Base-by-base conservation (phyloP, 1,139 yeast species). In the Sugiyamaella castrensis region DNA sequence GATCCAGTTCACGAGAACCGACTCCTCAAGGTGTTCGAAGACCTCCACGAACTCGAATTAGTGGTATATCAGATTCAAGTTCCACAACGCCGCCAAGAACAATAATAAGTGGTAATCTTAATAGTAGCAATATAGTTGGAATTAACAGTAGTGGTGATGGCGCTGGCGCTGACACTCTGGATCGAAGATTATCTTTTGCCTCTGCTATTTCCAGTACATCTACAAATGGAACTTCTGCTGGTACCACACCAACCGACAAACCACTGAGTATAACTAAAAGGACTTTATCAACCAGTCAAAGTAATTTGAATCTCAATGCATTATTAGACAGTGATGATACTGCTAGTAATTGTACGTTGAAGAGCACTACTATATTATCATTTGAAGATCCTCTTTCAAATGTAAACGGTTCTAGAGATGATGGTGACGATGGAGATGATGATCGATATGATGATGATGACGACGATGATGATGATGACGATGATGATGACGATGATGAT, bases 271-370 rank as follows among this genome's bases (percentile, higher is more conserved):
- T 43, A 10, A 40, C 47, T 1, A 40, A 40, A 10, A 11, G 32
- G 34, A 34, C 49, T n/a, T 16, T 46, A 24, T 48, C 57, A 2
- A 38, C 56, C 15, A 54, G 57, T 39, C 38, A 43, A 31, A 53
- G 56, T 31, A 59, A 59, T 39, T 40, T 55, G 37, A 61, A 58
- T 46, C 56, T 62, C 27, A 55, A 54, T 38, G 56, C 61, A 8
- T 36, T 60, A 9, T 45, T 58, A 37, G 59, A 52, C 15, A 55
- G 56, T 19, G 51, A 41, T 16, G 44, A 38, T n/a, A 5, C 38
- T n/a, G 41, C 26, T 8, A n/a, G 12, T 31, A 31, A n/a, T 6
- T 2, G 31, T 13, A 8, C 6, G 4, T 10, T 12, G 43, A 27
- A 32, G 27, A 19, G 7, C 5, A 31, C 34, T 13, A n/a, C 34